Conservation (phyloP, 352 stramenopile genomes). For the Phytophthora macrochlamydospora region DNA sequence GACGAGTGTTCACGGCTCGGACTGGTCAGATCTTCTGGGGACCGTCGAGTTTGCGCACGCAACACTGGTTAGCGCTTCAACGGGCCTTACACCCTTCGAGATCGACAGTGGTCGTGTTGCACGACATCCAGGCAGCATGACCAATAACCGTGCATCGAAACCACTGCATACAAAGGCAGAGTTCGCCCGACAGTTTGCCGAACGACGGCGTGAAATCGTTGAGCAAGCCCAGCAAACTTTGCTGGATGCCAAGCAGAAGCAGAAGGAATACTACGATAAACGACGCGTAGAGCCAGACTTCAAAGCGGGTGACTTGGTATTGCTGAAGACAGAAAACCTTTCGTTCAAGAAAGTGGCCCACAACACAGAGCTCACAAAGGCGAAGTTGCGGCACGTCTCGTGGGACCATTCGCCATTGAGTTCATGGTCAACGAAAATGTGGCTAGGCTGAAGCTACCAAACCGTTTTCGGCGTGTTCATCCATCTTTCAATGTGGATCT, state of each 20-base stretch:
- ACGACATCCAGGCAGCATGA: too few relatives aligned
- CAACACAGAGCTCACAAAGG: slow-evolving; percentile 1
- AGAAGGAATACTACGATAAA: background rate
- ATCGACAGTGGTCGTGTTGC: slow-evolving; percentile 1
- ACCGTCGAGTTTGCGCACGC: slow-evolving; percentile 2
- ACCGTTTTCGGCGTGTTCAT: background rate
- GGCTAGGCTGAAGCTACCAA: background rate
- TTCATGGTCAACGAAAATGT: slow-evolving; percentile 6
- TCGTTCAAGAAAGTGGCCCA: background rate
- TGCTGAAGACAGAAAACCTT: slow-evolving; percentile 3
- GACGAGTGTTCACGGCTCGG: background rate
- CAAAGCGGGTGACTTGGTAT: background rate
- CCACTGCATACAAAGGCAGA: background rate
- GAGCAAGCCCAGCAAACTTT: background rate
- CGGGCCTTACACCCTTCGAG: background rate
- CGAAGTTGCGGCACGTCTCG: background rate
- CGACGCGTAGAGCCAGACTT: background rate
- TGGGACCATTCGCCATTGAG: slow-evolving; percentile 1
- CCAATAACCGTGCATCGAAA: too few relatives aligned
- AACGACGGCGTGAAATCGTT: background rate
- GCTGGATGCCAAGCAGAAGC: background rate
- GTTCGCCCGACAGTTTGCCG: background rate
- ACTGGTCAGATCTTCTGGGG: background rate
- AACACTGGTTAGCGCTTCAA: slow-evolving; percentile 1
- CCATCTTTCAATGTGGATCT: slow-evolving; percentile 5